A percentile compares a stretch with the other conserved stretches of the same genome.
Conservation (phyloP, 495 filamentous ascomycete species). For the Viridothelium virens region DNA sequence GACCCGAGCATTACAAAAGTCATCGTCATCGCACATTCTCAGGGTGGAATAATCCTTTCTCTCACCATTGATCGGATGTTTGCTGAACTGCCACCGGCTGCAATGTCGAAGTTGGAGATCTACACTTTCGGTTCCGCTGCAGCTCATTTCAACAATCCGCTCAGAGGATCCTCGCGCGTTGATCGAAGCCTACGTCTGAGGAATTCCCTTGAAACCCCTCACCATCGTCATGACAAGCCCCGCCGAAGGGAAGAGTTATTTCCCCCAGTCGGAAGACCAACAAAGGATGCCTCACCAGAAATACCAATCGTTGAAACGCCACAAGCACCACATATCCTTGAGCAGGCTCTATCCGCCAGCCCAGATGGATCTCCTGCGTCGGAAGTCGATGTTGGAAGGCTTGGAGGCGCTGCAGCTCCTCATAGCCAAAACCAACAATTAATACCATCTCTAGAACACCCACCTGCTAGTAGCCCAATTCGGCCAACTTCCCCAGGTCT, state of each 20-base stretch:
- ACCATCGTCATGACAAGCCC: neutral
- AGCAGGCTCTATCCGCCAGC: neutral
- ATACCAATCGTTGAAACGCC: too few relatives aligned
- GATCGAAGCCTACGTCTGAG: neutral
- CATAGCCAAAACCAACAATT: neutral
- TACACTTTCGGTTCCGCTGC: slow-evolving; percentile 41
- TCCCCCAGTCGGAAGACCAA: neutral
- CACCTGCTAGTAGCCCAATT: neutral
- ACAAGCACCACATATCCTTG: neutral
- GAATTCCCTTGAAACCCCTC: neutral
- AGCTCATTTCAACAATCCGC: slow-evolving; percentile 35
- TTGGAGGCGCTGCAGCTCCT: neutral
- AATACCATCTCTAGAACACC: neutral
- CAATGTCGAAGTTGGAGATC: slow-evolving; percentile 37
- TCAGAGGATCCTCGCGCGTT: neutral
- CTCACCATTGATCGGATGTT: slow-evolving; percentile 35
- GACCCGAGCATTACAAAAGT: slow-evolving; percentile 33
- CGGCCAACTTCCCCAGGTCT: neutral
- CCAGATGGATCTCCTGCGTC: neutral
- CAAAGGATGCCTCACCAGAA: too few relatives aligned
- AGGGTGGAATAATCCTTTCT: slow-evolving; percentile 31
- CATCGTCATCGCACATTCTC: slow-evolving; percentile 36
- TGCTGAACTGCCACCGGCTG: slow-evolving; percentile 34
- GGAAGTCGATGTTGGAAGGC: neutral
- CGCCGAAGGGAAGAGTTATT: neutral